Conservation (phyloP, 2,329 filamentous ascomycete genomes). For the Cercospora zeina region DNA sequence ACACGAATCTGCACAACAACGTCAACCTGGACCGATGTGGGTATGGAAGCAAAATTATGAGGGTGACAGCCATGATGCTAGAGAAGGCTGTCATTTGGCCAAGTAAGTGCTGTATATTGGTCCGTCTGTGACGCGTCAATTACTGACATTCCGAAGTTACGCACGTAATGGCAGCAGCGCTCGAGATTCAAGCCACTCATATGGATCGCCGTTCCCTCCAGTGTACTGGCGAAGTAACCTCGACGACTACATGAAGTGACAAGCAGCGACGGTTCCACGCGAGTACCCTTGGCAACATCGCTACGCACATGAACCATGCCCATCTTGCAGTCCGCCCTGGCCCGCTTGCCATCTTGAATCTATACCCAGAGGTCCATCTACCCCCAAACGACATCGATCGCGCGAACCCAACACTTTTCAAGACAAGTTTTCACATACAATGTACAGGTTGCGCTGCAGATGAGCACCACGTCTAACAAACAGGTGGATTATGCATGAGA, state of each 20-base stretch:
- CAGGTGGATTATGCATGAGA: background rate
- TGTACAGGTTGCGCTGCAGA: constrained; percentile 1
- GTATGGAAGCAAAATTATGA: constrained; percentile 80
- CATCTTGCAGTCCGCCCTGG: background rate
- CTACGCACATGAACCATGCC: too few relatives aligned
- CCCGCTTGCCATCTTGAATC: background rate
- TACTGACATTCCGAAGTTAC: constrained; percentile 53
- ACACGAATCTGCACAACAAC: constrained; percentile 45
- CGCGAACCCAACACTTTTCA: background rate
- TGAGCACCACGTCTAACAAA: background rate
- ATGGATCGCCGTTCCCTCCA: constrained; percentile 59
- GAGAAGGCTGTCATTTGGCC: constrained; percentile 92
- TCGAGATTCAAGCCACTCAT: constrained; percentile 64
- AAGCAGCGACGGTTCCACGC: background rate
- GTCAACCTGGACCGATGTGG: constrained; percentile 60
- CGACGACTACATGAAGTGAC: constrained; percentile 40
- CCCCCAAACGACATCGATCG: background rate
- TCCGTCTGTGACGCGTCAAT: constrained; percentile 20
- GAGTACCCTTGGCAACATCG: too few relatives aligned
- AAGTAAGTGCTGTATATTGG: constrained; percentile 57
- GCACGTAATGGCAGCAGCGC: constrained; percentile 66
- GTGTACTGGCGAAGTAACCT: constrained; percentile 36
- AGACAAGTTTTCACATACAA: background rate
- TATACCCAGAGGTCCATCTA: background rate
- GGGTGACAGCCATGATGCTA: constrained; percentile 81